These are phyloP conservation scores for Caryopteris hybrid DNA, from an alignment of 305 asterid genomes.

Conservation along the genomic window DNA sequence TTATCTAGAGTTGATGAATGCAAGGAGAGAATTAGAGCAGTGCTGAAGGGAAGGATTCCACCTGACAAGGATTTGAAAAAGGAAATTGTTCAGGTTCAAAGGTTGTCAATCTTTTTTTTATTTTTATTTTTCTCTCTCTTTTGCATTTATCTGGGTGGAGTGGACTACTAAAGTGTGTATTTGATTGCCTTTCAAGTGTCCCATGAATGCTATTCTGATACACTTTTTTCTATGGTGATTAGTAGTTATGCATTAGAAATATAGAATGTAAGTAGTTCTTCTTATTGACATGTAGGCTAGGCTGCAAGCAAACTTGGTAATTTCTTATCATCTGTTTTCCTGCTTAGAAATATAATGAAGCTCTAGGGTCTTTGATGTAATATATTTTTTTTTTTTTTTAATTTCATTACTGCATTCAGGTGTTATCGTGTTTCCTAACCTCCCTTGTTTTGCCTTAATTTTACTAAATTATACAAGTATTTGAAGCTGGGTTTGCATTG, in stretches of 20 bases:
- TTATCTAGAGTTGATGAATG: conserved; percentile 71
- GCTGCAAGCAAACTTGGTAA: background rate
- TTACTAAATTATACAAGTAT: background rate
- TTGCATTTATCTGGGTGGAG: conserved; percentile 9
- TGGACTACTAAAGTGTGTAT: conserved; percentile 1
- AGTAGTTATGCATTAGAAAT: background rate
- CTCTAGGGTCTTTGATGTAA: background rate
- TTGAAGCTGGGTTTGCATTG: background rate
- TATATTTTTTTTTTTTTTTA: background rate
- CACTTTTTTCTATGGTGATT: background rate
- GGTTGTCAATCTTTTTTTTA: conserved; percentile 43
- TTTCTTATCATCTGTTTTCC: background rate
- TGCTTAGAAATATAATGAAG: background rate
- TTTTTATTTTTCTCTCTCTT: no score
- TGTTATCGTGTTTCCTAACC: background rate
- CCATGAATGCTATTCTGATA: background rate
- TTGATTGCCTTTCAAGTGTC: conserved; percentile 4
- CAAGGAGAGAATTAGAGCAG: conserved; percentile 74
- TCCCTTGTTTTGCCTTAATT: background rate
- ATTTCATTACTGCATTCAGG: background rate
- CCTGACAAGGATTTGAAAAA: conserved; percentile 83
- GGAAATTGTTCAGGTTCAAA: conserved; percentile 72
- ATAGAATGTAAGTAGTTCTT: background rate
- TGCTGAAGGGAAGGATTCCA: conserved; percentile 94
- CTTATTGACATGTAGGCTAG: background rate